Conservation (phyloP, 208 protist genomes). For the Trichomonas vaginalis region DNA sequence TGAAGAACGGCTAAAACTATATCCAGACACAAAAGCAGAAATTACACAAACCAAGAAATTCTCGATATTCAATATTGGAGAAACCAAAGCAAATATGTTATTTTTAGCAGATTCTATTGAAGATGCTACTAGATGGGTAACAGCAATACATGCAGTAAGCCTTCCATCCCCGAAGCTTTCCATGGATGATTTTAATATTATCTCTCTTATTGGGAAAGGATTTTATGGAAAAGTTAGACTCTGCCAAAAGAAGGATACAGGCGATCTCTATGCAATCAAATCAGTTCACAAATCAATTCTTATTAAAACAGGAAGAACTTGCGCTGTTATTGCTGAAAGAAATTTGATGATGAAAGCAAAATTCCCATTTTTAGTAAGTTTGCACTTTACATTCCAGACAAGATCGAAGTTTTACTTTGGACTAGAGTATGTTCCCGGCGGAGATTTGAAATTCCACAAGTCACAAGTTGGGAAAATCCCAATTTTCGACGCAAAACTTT, state of each 20-base stretch:
- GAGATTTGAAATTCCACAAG: conserved; percentile 57
- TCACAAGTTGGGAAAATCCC: conserved; percentile 36
- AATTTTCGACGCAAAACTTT: conserved; percentile 39
- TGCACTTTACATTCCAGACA: conserved; percentile 50
- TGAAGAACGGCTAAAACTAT: neutral
- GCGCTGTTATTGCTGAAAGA: conserved; percentile 36
- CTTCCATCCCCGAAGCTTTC: neutral
- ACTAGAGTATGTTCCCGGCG: conserved; percentile 47
- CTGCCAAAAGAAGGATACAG: conserved; percentile 40
- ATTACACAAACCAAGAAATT: neutral
- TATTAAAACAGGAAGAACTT: neutral
- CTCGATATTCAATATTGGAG: neutral
- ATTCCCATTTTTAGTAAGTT: conserved; percentile 46
- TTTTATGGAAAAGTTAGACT: conserved; percentile 48
- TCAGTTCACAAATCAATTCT: conserved; percentile 35
- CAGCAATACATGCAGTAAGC: neutral
- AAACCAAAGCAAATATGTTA: neutral
- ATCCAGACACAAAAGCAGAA: neutral
- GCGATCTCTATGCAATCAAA: conserved; percentile 50
- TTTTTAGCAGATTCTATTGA: neutral
- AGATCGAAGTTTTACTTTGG: conserved; percentile 46
- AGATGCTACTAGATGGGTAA: neutral
- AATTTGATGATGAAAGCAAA: conserved; percentile 39
- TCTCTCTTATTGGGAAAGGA: conserved; percentile 49
- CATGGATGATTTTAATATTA: conserved; percentile 46